Percentiles rank a stretch among this genome's conserved stretches.
Evolutionary conservation across 768 basidiomycete species (phyloP).

Genomic region (Suillus brevipes): DNA sequence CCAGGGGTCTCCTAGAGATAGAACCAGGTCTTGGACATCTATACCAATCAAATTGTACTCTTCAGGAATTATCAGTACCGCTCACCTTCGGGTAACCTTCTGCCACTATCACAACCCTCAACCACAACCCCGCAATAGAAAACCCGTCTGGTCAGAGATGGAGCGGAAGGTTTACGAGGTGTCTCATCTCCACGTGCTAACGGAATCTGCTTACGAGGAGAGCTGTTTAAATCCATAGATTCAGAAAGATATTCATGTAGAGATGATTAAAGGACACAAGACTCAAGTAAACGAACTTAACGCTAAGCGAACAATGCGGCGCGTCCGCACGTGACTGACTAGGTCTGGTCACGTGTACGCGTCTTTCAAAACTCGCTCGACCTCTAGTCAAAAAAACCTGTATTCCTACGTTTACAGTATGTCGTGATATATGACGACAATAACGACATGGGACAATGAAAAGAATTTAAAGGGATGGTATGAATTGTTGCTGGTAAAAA

Average conservation of each 20-base stretch:
- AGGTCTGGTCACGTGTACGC: slow-evolving; percentile 5
- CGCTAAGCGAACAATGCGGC: not conserved
- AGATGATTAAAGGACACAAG: slow-evolving; percentile 1
- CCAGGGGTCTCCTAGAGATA: slow-evolving; percentile 73
- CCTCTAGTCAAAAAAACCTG: not conserved
- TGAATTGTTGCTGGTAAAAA: slow-evolving; percentile 8
- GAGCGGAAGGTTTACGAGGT: slow-evolving; percentile 39
- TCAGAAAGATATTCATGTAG: slow-evolving; percentile 2
- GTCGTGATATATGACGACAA: not conserved
- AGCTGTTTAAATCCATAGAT: slow-evolving; percentile 62
- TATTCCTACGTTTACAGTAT: slow-evolving; percentile 3
- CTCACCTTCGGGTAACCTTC: slow-evolving; percentile 66
- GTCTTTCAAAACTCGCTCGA: not conserved
- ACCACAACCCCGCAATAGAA: slow-evolving; percentile 92
- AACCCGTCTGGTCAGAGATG: slow-evolving; percentile 67
- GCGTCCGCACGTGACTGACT: slow-evolving; percentile 10
- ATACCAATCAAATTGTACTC: slow-evolving; percentile 17
- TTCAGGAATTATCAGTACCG: slow-evolving; percentile 8
- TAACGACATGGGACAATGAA: slow-evolving; percentile 1
- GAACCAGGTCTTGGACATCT: slow-evolving; percentile 80
- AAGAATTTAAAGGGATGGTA: slow-evolving; percentile 12
- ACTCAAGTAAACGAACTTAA: not conserved
- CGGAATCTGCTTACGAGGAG: slow-evolving; percentile 74
- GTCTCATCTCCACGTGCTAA: slow-evolving; percentile 70
- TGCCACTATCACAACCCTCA: slow-evolving; percentile 75